These are phyloP conservation scores for Moricandia arvensis DNA, from an alignment of 345 rosid genomes.

Conservation along the genomic window DNA sequence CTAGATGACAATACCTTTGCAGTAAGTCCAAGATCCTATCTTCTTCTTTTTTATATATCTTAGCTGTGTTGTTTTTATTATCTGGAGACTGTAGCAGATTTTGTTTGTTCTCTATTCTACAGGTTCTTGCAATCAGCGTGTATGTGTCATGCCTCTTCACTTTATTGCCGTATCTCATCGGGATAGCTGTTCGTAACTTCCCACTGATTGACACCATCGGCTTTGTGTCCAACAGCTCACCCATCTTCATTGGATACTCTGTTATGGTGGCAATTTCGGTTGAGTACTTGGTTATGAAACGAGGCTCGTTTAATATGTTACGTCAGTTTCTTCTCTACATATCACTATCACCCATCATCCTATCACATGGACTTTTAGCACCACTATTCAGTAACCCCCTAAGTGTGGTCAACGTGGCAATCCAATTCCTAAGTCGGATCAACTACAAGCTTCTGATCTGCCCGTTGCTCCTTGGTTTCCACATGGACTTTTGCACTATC, in stretches of 20 bases:
- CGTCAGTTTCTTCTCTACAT: neutral
- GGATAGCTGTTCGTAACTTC: neutral
- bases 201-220: neutral
- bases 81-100: neutral
- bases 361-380: neutral
- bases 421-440: neutral
- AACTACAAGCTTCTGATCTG: neutral
- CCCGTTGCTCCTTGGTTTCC: neutral
- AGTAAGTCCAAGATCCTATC: too few species aligned
- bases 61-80: neutral
- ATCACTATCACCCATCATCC: neutral
- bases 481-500: neutral
- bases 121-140: neutral
- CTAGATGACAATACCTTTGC: too few species aligned
- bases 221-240: neutral
- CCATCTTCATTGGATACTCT: neutral
- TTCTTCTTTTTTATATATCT: too few species aligned
- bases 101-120: neutral
- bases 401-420: neutral
- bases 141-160: neutral
- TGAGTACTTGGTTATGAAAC: neutral
- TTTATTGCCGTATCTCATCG: neutral
- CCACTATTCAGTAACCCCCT: neutral
- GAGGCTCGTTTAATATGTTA: neutral
- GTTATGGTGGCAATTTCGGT: neutral